Evolutionary conservation across 495 filamentous ascomycete species (phyloP).

Genomic region (Bombardia bombarda): DNA sequence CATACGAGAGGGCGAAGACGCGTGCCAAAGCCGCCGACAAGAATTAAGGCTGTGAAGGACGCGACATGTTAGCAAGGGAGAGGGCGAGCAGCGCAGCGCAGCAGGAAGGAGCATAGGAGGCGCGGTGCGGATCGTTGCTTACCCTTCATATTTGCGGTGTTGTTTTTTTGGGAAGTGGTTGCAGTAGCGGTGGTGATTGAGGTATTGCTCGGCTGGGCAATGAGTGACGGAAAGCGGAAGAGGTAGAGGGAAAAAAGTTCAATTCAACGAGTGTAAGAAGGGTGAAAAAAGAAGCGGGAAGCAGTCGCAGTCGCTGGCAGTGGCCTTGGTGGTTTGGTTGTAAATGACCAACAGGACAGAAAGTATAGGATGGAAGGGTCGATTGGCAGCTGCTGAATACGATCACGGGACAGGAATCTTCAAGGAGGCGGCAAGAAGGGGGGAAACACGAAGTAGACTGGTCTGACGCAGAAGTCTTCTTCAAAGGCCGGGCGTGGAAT

Average conservation of each 20-base stretch:
- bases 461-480: too few relatives aligned
- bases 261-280: slow-evolving; percentile 28
- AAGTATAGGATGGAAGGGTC: too few relatives aligned
- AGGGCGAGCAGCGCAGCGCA: too few relatives aligned
- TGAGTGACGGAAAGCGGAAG: too few relatives aligned
- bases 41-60: slow-evolving; percentile 74
- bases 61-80: slow-evolving; percentile 23
- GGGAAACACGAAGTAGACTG: too few relatives aligned
- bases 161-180: slow-evolving; percentile 11
- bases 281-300: slow-evolving; percentile 8
- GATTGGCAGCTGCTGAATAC: too few relatives aligned
- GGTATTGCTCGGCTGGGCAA: too few relatives aligned
- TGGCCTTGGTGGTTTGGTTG: too few relatives aligned
- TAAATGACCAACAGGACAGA: too few relatives aligned
- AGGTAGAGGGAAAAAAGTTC: slow-evolving; percentile 8
- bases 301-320: not conserved
- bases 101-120: too few relatives aligned
- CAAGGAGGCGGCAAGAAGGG: not conserved
- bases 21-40: slow-evolving; percentile 98
- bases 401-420: not conserved
- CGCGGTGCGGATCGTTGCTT: slow-evolving; percentile 13
- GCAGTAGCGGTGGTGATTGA: too few relatives aligned
- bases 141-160: slow-evolving; percentile 48
- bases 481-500: too few relatives aligned
- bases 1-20: slow-evolving; percentile 94